Evolutionary conservation across 345 rosid genomes (phyloP).

Genomic region (Camelina sativa): DNA sequence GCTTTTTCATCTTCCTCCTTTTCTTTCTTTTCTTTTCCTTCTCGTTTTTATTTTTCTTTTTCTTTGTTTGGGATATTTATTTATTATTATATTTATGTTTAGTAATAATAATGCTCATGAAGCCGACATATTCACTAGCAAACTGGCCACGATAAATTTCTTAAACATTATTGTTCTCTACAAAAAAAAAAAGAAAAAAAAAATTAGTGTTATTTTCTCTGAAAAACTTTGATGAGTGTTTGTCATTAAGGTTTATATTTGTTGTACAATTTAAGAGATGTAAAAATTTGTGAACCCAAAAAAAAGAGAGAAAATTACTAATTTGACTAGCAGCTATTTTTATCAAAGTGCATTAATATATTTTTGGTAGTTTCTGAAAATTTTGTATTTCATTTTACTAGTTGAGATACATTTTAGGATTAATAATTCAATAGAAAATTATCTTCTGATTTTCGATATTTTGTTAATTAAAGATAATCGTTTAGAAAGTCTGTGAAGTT

Average conservation of each 20-base stretch:
- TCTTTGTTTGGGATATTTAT: constrained; percentile 18
- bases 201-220: background rate
- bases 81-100: constrained; percentile 10
- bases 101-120: constrained; percentile 47
- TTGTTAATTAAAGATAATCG: background rate
- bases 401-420: background rate
- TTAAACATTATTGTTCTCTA: constrained; percentile 13
- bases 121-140: constrained; percentile 69
- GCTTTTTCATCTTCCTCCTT: constrained; percentile 41
- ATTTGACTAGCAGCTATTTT: background rate
- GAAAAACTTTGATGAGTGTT: background rate
- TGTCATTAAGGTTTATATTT: background rate
- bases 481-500: background rate
- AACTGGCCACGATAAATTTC: constrained; percentile 40
- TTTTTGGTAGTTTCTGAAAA: background rate
- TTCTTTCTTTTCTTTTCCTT: constrained; percentile 7
- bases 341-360: background rate
- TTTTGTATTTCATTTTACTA: no score
- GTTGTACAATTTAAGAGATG: background rate
- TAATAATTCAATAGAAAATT: background rate
- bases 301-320: background rate
- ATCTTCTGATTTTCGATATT: background rate
- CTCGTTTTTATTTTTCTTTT: background rate
- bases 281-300: no score
- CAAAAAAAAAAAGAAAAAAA: background rate